Evolutionary conservation across 2,329 filamentous ascomycete genomes (phyloP).

Genomic region (Pseudocercospora cruenta): DNA sequence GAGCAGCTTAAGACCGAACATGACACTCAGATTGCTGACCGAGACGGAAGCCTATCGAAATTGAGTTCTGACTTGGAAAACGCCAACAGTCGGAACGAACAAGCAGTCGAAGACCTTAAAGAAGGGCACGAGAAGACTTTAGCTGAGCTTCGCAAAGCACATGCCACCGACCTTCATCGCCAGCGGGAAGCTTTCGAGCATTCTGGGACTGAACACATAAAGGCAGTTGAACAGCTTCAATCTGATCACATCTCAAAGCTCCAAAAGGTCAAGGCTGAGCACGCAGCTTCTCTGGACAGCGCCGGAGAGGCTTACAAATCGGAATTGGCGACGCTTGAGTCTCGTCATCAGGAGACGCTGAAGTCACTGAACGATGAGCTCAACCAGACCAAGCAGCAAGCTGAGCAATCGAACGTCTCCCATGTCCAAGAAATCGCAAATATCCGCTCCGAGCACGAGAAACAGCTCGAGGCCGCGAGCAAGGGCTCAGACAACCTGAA

Average conservation of each 20-base stretch:
- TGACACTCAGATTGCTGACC: too few species aligned
- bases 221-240: too few species aligned
- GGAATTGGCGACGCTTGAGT: constrained; percentile 14
- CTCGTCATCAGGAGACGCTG: constrained; percentile 13
- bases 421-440: constrained; percentile 6
- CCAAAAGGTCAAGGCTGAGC: constrained; percentile 13
- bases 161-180: too few species aligned
- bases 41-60: too few species aligned
- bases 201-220: too few species aligned
- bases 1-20: not conserved
- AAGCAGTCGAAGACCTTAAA: too few species aligned
- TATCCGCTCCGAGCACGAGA: not conserved
- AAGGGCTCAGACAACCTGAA: constrained; percentile 11
- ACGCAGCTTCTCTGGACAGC: not conserved
- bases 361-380: constrained; percentile 12
- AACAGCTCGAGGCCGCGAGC: constrained; percentile 4
- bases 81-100: too few species aligned
- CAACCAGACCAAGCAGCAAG: constrained; percentile 9
- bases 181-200: too few species aligned
- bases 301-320: constrained; percentile 9
- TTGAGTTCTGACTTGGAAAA: too few species aligned
- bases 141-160: too few species aligned
- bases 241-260: not conserved
- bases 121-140: too few species aligned
- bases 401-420: constrained; percentile 6